These are phyloP conservation scores for Rosa lucieae DNA, from an alignment of 306 rosid species.

Conservation along the genomic window DNA sequence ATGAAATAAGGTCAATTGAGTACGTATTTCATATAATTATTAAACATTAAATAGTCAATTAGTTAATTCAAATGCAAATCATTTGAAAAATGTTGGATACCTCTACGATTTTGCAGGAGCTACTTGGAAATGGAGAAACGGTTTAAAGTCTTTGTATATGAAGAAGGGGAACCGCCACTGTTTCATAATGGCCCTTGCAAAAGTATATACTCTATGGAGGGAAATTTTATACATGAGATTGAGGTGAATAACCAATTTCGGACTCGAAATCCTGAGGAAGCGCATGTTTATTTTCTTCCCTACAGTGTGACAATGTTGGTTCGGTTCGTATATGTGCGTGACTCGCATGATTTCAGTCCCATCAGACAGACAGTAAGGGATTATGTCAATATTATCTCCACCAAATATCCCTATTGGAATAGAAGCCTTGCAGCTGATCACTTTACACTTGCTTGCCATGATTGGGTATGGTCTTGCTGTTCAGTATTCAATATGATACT, in stretches of 20 bases:
- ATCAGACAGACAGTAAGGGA: conserved; percentile 60
- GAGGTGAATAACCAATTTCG: conserved; percentile 69
- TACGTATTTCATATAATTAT: neutral
- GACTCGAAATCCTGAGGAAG: conserved; percentile 71
- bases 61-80: neutral
- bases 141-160: conserved; percentile 74
- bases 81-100: neutral
- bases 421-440: conserved; percentile 88
- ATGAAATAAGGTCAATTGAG: neutral
- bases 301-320: conserved; percentile 83
- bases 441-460: conserved; percentile 88
- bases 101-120: conserved; percentile 49
- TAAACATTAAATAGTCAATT: neutral
- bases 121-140: conserved; percentile 86
- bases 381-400: conserved; percentile 53
- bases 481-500: neutral
- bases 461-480: conserved; percentile 53
- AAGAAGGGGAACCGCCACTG: conserved; percentile 89
- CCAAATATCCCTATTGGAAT: conserved; percentile 74
- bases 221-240: conserved; percentile 70
- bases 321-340: conserved; percentile 61
- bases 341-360: conserved; percentile 70
- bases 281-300: conserved; percentile 81
- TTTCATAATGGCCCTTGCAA: conserved; percentile 95
- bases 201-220: conserved; percentile 88